Percentiles rank a stretch among this genome's conserved stretches.
Conservation (phyloP, 108 stramenopile species). For the Skeletonema tropicum region DNA sequence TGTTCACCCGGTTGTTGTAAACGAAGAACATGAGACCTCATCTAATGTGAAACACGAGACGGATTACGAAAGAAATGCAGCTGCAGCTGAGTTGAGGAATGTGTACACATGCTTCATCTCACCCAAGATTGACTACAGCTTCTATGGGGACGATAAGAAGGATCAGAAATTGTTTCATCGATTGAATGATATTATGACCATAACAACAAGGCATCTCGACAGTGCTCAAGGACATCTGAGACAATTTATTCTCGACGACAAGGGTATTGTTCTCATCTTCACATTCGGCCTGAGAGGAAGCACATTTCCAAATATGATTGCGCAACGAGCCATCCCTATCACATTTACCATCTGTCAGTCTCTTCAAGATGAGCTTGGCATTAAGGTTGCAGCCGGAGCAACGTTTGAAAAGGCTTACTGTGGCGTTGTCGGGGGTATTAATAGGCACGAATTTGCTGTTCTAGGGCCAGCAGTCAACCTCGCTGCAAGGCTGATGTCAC, state of each 20-base stretch:
- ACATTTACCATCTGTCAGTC: constrained; percentile 60
- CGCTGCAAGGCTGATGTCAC: constrained; percentile 70
- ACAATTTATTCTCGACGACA: constrained; percentile 84
- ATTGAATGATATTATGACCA: constrained; percentile 72
- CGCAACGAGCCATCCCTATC: constrained; percentile 64
- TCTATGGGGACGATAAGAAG: constrained; percentile 48
- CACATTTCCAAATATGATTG: constrained; percentile 76
- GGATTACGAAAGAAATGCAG: constrained; percentile 45
- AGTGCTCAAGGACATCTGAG: constrained; percentile 68
- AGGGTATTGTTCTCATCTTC: constrained; percentile 75
- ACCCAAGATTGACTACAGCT: constrained; percentile 45
- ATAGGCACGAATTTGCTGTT: constrained; percentile 74
- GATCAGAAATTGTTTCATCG: constrained; percentile 47
- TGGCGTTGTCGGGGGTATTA: constrained; percentile 73
- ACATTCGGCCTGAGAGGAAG: constrained; percentile 81
- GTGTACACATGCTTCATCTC: constrained; percentile 71
- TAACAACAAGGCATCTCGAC: constrained; percentile 55
- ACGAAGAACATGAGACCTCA: constrained; percentile 58
- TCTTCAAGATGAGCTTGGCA: constrained; percentile 58
- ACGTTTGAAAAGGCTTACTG: constrained; percentile 78
- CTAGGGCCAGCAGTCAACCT: constrained; percentile 79
- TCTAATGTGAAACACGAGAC: constrained; percentile 19
- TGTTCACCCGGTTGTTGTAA: constrained; percentile 80
- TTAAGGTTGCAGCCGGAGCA: constrained; percentile 59
- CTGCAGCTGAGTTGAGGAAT: constrained; percentile 72